A percentile compares a stretch with the other conserved stretches of the same genome.
Evolutionary conservation across 768 basidiomycete species (phyloP).

Genomic region (Leccinum broughii): DNA sequence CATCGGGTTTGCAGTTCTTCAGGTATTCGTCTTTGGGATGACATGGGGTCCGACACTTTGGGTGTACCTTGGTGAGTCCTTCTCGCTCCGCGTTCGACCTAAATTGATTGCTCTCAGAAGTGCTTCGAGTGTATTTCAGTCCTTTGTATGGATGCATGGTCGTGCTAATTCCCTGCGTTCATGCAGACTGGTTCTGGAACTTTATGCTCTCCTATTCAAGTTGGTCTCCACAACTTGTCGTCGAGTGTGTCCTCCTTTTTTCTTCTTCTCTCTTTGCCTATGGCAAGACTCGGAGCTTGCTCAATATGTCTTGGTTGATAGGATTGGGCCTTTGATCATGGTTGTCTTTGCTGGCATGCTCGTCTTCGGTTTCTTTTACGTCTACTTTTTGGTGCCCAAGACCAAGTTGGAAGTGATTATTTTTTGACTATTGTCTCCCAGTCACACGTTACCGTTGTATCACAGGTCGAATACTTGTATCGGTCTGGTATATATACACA

Average conservation of each 20-base stretch:
- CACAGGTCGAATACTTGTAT: no score
- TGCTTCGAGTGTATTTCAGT: slow-evolving; percentile 40
- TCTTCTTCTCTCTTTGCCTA: no score
- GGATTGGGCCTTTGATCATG: slow-evolving; percentile 73
- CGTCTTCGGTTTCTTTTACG: slow-evolving; percentile 66
- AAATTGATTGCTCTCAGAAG: slow-evolving; percentile 79
- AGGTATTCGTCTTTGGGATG: slow-evolving; percentile 68
- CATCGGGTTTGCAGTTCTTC: slow-evolving; percentile 77
- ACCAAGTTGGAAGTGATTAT: slow-evolving; percentile 63
- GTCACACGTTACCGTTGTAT: no score
- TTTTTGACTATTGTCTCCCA: not conserved
- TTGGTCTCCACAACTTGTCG: slow-evolving; percentile 64
- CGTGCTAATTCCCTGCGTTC: slow-evolving; percentile 2
- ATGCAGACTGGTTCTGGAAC: slow-evolving; percentile 67
- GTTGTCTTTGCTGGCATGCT: slow-evolving; percentile 78
- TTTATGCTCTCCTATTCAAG: slow-evolving; percentile 64
- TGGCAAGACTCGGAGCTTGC: not conserved
- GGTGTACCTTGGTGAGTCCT: slow-evolving; percentile 79
- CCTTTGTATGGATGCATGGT: not conserved
- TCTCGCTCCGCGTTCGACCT: slow-evolving; percentile 77
- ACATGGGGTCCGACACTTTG: slow-evolving; percentile 80
- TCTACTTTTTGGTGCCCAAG: slow-evolving; percentile 77
- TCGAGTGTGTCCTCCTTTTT: slow-evolving; percentile 36
- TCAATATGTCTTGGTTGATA: slow-evolving; percentile 17
- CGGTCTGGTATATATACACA: no score